Evolutionary conservation across 1,284 basidiomycete species (phyloP).

Genomic region (Heterobasidion irregulare): DNA sequence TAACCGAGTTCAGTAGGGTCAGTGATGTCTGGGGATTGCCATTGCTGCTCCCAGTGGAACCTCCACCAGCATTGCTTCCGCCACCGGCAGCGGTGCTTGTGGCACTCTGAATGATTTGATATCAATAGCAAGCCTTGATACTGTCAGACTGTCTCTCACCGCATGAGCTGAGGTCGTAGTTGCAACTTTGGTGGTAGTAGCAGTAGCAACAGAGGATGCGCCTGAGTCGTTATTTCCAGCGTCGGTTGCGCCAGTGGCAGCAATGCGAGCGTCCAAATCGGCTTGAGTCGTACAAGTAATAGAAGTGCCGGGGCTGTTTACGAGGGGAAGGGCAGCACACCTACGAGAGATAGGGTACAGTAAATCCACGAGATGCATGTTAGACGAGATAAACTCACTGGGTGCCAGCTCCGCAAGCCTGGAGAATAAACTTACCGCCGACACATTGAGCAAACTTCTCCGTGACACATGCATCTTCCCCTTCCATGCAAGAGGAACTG

Average conservation of each 20-base stretch:
- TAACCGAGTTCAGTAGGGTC: constrained; percentile 42
- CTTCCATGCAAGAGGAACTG: constrained; percentile 32
- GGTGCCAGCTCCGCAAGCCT: constrained; percentile 31
- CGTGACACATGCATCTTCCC: constrained; percentile 38
- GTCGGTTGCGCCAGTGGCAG: constrained; percentile 27
- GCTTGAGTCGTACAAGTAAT: constrained; percentile 37
- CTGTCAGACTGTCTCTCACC: too few species aligned
- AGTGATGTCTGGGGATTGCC: constrained; percentile 22
- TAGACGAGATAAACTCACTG: constrained; percentile 14
- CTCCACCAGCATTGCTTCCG: background rate
- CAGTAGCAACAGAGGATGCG: background rate
- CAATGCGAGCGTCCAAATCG: constrained; percentile 30
- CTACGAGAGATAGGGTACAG: constrained; percentile 17
- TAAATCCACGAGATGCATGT: background rate
- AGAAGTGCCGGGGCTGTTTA: constrained; percentile 32
- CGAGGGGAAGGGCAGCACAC: constrained; percentile 46
- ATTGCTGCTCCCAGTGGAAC: constrained; percentile 4
- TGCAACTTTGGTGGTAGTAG: background rate
- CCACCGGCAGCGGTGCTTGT: background rate
- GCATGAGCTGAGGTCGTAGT: background rate
- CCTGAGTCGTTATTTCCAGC: background rate
- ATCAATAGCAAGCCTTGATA: background rate
- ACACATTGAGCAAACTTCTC: constrained; percentile 42
- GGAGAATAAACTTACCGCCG: constrained; percentile 34
- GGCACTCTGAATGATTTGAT: background rate